phyloP scores from a whole-genome alignment of 495 filamentous ascomycete species.

The Penicillium malachiteum region DNA sequence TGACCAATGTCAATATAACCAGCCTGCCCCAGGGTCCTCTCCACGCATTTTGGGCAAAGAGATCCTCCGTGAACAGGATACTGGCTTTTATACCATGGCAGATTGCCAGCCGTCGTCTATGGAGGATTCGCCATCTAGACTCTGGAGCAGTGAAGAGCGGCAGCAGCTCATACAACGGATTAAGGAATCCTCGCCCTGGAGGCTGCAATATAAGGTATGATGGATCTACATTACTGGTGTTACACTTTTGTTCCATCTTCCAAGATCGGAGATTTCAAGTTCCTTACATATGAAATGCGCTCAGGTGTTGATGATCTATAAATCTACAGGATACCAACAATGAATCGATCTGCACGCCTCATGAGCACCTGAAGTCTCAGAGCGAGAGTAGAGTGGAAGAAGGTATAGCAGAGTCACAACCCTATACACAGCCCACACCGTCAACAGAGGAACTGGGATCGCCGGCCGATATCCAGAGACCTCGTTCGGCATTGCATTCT shows the following conservation, averaged over 20 bases:
- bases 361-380: slow-evolving; percentile 1
- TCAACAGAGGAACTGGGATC: slow-evolving; percentile 31
- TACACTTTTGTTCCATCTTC: not conserved
- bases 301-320: slow-evolving; percentile 9
- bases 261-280: not conserved
- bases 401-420: not conserved
- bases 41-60: slow-evolving; percentile 3
- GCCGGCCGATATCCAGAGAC: slow-evolving; percentile 69
- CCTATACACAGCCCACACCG: not conserved
- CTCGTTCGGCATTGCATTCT: slow-evolving; percentile 82
- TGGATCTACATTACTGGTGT: not conserved
- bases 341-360: slow-evolving; percentile 8
- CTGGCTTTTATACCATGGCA: slow-evolving; percentile 6
- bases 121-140: slow-evolving; percentile 13
- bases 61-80: slow-evolving; percentile 1
- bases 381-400: slow-evolving; percentile 7
- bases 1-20: slow-evolving; percentile 23
- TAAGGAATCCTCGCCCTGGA: slow-evolving; percentile 82
- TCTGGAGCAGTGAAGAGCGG: slow-evolving; percentile 50
- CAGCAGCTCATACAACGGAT: slow-evolving; percentile 80
- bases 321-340: slow-evolving; percentile 8
- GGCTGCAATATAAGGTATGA: slow-evolving; percentile 63
- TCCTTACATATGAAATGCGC: not conserved
- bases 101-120: slow-evolving; percentile 3
- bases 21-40: slow-evolving; percentile 13